Conservation (phyloP, 2,329 filamentous ascomycete species). For the Anthostomella pinea region DNA sequence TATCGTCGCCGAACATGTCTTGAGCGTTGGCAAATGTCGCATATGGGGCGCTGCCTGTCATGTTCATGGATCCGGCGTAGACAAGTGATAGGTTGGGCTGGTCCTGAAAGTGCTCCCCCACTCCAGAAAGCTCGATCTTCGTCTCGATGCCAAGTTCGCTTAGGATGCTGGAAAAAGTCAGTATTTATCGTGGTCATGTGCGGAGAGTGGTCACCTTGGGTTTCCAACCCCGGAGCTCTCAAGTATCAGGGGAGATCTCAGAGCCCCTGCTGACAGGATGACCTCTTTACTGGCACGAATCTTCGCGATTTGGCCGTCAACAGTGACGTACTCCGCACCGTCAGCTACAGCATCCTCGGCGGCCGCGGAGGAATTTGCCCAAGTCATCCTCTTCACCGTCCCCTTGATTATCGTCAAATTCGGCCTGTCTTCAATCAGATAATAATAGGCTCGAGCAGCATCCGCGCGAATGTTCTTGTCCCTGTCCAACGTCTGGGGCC, state of each 20-base stretch:
- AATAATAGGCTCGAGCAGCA: constrained; percentile 41
- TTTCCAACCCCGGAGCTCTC: constrained; percentile 52
- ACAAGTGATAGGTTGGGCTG: constrained; percentile 38
- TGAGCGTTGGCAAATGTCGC: constrained; percentile 33
- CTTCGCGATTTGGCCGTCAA: constrained; percentile 33
- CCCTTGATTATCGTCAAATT: constrained; percentile 41
- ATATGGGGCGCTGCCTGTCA: constrained; percentile 25
- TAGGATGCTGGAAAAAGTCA: constrained; percentile 34
- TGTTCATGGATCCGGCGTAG: constrained; percentile 23
- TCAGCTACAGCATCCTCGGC: constrained; percentile 21
- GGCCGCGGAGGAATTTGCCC: constrained; percentile 17
- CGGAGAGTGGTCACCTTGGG: constrained; percentile 20
- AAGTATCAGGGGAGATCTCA: constrained; percentile 51
- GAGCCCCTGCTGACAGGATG: constrained; percentile 46
- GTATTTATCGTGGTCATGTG: constrained; percentile 2
- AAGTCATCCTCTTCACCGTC: constrained; percentile 33
- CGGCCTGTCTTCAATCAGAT: constrained; percentile 33
- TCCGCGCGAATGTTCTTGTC: constrained; percentile 37
- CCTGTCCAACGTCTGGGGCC: constrained; percentile 40
- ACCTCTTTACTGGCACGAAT: constrained; percentile 45
- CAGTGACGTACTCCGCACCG: constrained; percentile 36
- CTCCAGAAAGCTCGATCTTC: constrained; percentile 45
- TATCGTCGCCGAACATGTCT: constrained; percentile 33
- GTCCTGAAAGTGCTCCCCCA: constrained; percentile 52
- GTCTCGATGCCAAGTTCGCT: constrained; percentile 40